A percentile compares a stretch with the other conserved stretches of the same genome.
phyloP scores from a whole-genome alignment of 768 basidiomycete genomes.

The Amanita rubescens region DNA sequence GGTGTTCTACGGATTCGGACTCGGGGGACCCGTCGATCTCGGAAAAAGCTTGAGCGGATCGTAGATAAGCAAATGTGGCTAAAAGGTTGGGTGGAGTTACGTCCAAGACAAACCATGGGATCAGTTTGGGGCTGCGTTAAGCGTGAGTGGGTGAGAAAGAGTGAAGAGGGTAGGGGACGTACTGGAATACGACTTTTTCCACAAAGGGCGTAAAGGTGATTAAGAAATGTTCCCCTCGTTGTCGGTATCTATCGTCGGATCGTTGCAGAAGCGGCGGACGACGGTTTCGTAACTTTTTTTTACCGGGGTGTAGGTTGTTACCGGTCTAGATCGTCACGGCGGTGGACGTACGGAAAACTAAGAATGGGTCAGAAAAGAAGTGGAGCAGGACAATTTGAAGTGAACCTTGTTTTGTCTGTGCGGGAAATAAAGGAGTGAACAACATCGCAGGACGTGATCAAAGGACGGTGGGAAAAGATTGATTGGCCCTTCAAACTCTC shows the following conservation, averaged over 20 bases:
- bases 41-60: conserved; percentile 57
- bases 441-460: conserved; percentile 9
- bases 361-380: conserved; percentile 13
- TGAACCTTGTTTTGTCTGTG: conserved; percentile 58
- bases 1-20: conserved; percentile 25
- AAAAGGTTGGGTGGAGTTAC: conserved; percentile 84
- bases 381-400: background rate
- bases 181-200: conserved; percentile 87
- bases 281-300: conserved; percentile 75
- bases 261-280: conserved; percentile 65
- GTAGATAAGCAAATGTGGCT: conserved; percentile 46
- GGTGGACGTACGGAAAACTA: conserved; percentile 58
- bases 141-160: no score
- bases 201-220: conserved; percentile 85
- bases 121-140: conserved; percentile 88
- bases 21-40: conserved; percentile 16
- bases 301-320: background rate
- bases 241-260: conserved; percentile 28
- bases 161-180: conserved; percentile 20
- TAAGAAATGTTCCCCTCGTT: conserved; percentile 51
- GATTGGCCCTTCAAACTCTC: no score
- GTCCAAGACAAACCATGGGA: conserved; percentile 98
- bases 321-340: background rate
- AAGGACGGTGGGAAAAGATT: background rate
- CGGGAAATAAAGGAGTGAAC: conserved; percentile 52